Evolutionary conservation across 2,329 filamentous ascomycete species (phyloP).

Genomic region (Fusarium brevicatenulatum): DNA sequence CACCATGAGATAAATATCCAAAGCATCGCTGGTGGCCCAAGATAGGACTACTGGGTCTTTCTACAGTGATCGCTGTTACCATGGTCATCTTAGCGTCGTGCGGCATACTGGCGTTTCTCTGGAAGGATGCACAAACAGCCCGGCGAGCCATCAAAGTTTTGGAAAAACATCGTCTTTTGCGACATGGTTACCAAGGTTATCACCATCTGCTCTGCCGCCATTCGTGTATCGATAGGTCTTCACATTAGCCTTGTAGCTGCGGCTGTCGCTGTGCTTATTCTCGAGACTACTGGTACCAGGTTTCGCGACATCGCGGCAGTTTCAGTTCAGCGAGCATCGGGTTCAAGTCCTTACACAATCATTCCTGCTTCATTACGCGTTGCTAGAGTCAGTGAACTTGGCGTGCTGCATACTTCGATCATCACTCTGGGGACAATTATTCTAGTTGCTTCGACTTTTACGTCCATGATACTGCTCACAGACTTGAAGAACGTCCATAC

Average conservation of each 20-base stretch:
- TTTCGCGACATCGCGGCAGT: neutral
- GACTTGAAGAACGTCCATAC: neutral
- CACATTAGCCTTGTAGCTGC: neutral
- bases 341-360: neutral
- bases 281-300: neutral
- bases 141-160: fast-evolving
- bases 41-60: fast-evolving
- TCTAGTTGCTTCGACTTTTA: neutral
- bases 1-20: neutral
- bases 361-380: neutral
- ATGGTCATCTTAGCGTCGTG: neutral
- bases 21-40: neutral
- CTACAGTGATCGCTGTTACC: fast-evolving
- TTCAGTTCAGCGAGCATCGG: neutral
- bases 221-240: neutral
- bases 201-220: neutral
- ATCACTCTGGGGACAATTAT: no score
- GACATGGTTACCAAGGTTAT: neutral
- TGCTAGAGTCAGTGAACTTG: fast-evolving
- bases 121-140: neutral
- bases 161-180: neutral
- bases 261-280: neutral
- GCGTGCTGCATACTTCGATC: fast-evolving
- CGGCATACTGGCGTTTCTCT: neutral
- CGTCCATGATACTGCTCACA: neutral